Conservation (phyloP, 192 early-diverging fungal genomes). For the Podila verticillata region DNA sequence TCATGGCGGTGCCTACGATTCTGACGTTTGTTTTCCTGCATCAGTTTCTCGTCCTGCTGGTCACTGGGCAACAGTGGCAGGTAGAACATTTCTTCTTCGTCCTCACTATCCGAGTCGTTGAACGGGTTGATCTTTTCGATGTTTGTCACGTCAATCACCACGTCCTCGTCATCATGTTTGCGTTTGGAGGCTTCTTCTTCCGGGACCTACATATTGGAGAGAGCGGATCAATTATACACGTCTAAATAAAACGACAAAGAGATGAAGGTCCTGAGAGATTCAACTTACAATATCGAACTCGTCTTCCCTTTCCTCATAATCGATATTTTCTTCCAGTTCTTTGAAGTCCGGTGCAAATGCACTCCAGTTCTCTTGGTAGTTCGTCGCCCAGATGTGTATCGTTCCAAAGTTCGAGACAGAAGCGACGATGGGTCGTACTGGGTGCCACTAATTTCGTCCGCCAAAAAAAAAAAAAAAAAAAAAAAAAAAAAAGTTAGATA, state of each 20-base stretch:
- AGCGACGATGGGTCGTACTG: constrained; percentile 81
- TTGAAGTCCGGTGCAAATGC: constrained; percentile 94
- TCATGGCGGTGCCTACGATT: constrained; percentile 20
- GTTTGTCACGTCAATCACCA: constrained; percentile 59
- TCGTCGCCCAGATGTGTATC: constrained; percentile 89
- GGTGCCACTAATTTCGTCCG: constrained; percentile 78
- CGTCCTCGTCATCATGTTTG: constrained; percentile 57
- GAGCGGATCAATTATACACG: no score
- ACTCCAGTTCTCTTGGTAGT: constrained; percentile 88
- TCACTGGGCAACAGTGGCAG: constrained; percentile 51
- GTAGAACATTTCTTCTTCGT: constrained; percentile 59
- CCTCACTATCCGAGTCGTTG: constrained; percentile 58
- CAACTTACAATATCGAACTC: constrained; percentile 84
- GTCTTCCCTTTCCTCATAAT: constrained; percentile 93
- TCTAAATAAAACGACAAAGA: background rate
- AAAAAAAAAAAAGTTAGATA: background rate
- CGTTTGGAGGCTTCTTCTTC: constrained; percentile 56
- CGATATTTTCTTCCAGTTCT: constrained; percentile 94
- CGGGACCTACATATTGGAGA: constrained; percentile 14
- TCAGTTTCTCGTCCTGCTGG: constrained; percentile 28
- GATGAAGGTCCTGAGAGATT: background rate
- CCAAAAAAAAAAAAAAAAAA: background rate
- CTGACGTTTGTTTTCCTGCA: constrained; percentile 2
- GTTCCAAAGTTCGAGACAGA: constrained; percentile 84
- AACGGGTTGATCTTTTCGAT: constrained; percentile 59